These are phyloP conservation scores for Stevia rebaudiana DNA, from an alignment of 140 eudicot species.

Conservation along the genomic window DNA sequence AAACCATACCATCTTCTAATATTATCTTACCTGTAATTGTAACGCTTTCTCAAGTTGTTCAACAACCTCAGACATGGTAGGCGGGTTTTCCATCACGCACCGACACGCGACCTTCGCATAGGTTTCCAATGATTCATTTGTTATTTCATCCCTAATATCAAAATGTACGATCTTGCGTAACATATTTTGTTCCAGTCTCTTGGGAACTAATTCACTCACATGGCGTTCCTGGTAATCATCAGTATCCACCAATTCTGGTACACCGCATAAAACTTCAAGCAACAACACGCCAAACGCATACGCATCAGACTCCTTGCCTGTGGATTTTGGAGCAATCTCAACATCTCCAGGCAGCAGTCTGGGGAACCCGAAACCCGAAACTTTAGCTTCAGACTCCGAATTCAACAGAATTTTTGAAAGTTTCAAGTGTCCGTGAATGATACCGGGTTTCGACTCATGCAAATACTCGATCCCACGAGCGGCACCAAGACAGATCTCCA, in stretches of 20 bases:
- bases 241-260: slow-evolving; percentile 30
- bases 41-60: slow-evolving; percentile 25
- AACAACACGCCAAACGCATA: slow-evolving; percentile 32
- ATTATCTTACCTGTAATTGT: slow-evolving; percentile 25
- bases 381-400: slow-evolving; percentile 26
- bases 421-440: slow-evolving; percentile 26
- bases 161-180: slow-evolving; percentile 31
- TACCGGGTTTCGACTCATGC: slow-evolving; percentile 16
- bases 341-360: slow-evolving; percentile 29
- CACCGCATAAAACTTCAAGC: slow-evolving; percentile 41
- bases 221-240: slow-evolving; percentile 35
- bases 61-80: slow-evolving; percentile 25
- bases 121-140: slow-evolving; percentile 27
- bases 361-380: slow-evolving; percentile 33
- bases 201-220: slow-evolving; percentile 33
- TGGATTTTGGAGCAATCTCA: slow-evolving; percentile 17
- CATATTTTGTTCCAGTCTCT: slow-evolving; percentile 26
- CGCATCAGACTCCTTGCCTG: slow-evolving; percentile 25
- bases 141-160: slow-evolving; percentile 31
- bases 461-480: slow-evolving; percentile 35
- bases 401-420: slow-evolving; percentile 29
- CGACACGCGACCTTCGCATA: slow-evolving; percentile 27
- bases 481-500: slow-evolving; percentile 35
- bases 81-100: slow-evolving; percentile 24
- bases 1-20: too few relatives aligned